Evolutionary conservation across 1,284 basidiomycete genomes (phyloP).

Genomic region (Rhodotorula glutinis): DNA sequence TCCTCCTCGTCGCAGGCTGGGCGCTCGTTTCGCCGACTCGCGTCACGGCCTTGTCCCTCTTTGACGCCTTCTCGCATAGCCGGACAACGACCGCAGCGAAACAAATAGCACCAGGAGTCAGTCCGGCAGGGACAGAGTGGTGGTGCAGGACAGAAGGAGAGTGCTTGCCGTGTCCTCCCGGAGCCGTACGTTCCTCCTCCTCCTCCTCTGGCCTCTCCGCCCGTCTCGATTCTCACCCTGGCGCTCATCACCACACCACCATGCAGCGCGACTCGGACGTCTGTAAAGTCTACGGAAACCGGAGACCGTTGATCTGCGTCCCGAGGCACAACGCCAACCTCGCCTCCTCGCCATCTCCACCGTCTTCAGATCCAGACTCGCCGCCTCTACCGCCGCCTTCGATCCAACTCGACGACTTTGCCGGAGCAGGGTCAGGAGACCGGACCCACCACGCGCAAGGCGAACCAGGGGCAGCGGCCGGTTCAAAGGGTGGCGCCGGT

Average conservation of each 20-base stretch:
- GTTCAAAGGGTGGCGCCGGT: too few species aligned
- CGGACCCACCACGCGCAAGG: neutral
- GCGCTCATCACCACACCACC: neutral
- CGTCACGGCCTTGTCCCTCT: too few species aligned
- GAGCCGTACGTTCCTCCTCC: constrained; percentile 12
- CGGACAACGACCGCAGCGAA: neutral
- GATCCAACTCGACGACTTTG: too few species aligned
- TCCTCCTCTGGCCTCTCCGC: too few species aligned
- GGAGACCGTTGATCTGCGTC: constrained; percentile 20
- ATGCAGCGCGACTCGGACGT: constrained; percentile 20
- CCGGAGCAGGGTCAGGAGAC: neutral
- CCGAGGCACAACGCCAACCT: neutral
- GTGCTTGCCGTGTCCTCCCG: constrained; percentile 24
- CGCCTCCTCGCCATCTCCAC: neutral
- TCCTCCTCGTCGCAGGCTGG: too few species aligned
- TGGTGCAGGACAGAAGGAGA: constrained; percentile 18
- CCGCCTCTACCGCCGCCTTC: too few species aligned
- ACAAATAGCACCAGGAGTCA: constrained; percentile 7
- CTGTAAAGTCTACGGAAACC: constrained; percentile 32
- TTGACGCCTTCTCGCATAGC: too few species aligned
- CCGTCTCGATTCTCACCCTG: neutral
- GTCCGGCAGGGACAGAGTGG: constrained; percentile 22
- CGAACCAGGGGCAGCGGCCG: neutral
- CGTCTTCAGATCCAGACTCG: neutral
- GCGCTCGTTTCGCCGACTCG: too few species aligned